Evolutionary conservation across 306 rosid species (phyloP).

Genomic region (Echinosophora koreensis): DNA sequence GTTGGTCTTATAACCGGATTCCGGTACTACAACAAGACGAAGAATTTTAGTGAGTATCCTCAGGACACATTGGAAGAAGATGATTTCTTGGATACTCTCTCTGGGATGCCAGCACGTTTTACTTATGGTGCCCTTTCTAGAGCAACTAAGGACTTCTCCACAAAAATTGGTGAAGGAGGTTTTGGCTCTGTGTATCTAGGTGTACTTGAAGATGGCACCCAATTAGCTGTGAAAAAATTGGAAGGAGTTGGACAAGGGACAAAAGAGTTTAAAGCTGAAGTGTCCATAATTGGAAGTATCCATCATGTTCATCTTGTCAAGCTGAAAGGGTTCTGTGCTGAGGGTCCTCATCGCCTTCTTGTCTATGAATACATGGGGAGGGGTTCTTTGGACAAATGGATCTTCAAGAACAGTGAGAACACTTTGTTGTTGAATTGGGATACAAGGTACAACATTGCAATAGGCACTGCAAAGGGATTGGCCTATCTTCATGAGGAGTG

Average conservation of each 20-base stretch:
- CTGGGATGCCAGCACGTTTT: constrained; percentile 75
- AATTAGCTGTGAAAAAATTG: constrained; percentile 90
- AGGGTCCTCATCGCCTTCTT: constrained; percentile 74
- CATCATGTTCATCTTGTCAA: constrained; percentile 86
- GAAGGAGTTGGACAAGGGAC: constrained; percentile 91
- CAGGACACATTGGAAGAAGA: constrained; percentile 71
- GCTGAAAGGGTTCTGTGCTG: constrained; percentile 72
- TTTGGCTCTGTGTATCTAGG: constrained; percentile 92
- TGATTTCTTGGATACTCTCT: constrained; percentile 73
- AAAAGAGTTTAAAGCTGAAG: constrained; percentile 91
- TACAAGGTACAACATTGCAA: constrained; percentile 80
- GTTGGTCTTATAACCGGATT: constrained; percentile 56
- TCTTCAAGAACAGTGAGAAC: constrained; percentile 67
- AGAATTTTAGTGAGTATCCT: constrained; percentile 43
- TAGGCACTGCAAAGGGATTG: constrained; percentile 91
- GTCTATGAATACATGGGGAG: constrained; percentile 80
- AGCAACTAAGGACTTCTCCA: constrained; percentile 77
- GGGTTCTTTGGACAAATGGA: constrained; percentile 83
- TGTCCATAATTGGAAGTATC: constrained; percentile 87
- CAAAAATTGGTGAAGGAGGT: constrained; percentile 91
- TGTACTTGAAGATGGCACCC: constrained; percentile 74
- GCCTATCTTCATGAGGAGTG: constrained; percentile 97
- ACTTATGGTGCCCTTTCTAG: constrained; percentile 67
- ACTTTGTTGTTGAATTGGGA: constrained; percentile 73
- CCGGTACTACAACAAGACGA: constrained; percentile 51